phyloP scores from a whole-genome alignment of 2,329 filamentous ascomycete genomes.

The Kalmusia sp. region DNA sequence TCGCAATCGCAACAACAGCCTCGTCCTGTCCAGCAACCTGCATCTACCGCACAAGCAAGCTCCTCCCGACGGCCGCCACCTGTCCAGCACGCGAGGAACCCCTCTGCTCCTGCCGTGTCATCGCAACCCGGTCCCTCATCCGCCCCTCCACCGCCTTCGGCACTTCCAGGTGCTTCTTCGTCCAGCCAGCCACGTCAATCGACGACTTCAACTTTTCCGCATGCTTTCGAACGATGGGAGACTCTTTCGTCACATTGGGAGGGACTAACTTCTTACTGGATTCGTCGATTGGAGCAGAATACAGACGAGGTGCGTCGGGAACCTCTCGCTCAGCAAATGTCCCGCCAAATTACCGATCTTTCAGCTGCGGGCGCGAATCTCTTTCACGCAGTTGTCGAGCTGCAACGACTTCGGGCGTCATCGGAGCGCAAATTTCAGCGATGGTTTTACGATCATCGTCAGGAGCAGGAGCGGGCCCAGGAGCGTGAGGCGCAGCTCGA shows the following conservation, averaged over 20 bases:
- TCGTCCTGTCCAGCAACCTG: slow-evolving; percentile 36
- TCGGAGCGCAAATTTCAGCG: slow-evolving; percentile 98
- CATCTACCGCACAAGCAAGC: slow-evolving; percentile 26
- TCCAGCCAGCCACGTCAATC: slow-evolving; percentile 42
- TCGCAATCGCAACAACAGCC: slow-evolving; percentile 47
- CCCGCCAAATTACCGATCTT: slow-evolving; percentile 94
- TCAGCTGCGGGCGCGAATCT: slow-evolving; percentile 96
- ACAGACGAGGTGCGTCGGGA: slow-evolving; percentile 83
- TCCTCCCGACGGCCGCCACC: slow-evolving; percentile 40
- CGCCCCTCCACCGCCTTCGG: slow-evolving; percentile 35
- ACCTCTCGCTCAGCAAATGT: slow-evolving; percentile 84
- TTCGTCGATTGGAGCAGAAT: slow-evolving; percentile 89
- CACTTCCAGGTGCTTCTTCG: slow-evolving; percentile 32
- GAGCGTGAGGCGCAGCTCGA: slow-evolving; percentile 86
- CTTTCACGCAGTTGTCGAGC: slow-evolving; percentile 95
- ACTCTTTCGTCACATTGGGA: slow-evolving; percentile 98
- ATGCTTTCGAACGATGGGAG: slow-evolving; percentile 98
- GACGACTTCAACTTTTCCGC: slow-evolving; percentile 77
- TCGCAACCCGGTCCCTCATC: slow-evolving; percentile 42
- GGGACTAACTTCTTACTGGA: slow-evolving; percentile 96
- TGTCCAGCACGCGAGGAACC: slow-evolving; percentile 39
- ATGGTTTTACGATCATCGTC: slow-evolving; percentile 96
- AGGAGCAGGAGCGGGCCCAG: slow-evolving; percentile 83
- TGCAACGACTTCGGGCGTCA: slow-evolving; percentile 90
- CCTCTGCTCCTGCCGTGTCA: slow-evolving; percentile 35